Evolutionary conservation across 805 yeast species (phyloP), one percentile per base, ranked within the genome.

Genomic region (Pichia heedii): DNA sequence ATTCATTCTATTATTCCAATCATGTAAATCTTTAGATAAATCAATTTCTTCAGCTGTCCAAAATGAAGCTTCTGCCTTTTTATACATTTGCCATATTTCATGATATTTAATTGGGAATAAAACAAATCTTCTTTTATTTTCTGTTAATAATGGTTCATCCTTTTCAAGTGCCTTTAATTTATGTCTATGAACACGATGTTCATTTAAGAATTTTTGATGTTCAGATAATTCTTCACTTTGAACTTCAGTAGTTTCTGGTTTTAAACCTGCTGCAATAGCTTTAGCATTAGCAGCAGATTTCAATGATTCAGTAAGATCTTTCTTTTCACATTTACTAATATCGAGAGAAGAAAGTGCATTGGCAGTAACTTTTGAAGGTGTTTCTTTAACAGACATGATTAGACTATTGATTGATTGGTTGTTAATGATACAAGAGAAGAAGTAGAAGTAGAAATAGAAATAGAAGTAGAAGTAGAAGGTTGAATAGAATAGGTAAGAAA

Each of bases 21-120:
- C 98, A 57, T 76, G 76, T 48, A 74, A 61, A 66, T 90, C 98
- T 73, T 90, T 93, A 44, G 94, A 81, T 52, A 90, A 77, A 68
- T 90, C 98, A 53, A 90, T 88, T 70, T 93, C 98, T 72, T 90
- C 98, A 39, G 97, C 97, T 34, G 97, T 93, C 98, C 98, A 90
- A 76, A 90, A 90, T 6, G 97, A 90, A 15, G 98, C 98, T 74
- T 93, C 98, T 41, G 97, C 47, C 70, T 90, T 87, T 74, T 90
- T 90, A 70, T 90, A 90, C 74, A 94, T 89, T 67, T 90, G 96
- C 97, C 97, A 90, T 65, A 90, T 85, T 70, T 90, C 97, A 63
- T 89, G 90, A 71, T 88, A 93, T 69, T 85, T 84, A 69, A 90
- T 87, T 54, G 98, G 98, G 79, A 89, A 89, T 48, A 90, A 70